Conservation (phyloP, 1,284 basidiomycete genomes). For the Fomes fomentarius region DNA sequence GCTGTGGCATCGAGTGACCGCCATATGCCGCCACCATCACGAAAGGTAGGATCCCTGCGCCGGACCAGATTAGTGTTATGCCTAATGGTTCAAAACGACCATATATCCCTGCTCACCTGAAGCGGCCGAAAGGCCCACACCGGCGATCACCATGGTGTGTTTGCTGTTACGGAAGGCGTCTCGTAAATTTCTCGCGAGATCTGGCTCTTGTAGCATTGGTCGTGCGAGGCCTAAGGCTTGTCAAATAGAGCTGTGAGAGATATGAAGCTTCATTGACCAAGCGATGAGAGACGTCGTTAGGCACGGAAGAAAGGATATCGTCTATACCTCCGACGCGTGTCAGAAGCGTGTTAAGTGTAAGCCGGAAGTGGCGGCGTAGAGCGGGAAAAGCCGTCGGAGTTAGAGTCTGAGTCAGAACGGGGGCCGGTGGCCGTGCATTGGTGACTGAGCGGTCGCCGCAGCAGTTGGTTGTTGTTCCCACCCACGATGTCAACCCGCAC, state of each 20-base stretch:
- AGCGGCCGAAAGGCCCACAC: slow-evolving; percentile 5
- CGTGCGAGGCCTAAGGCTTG: no score
- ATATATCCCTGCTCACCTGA: background rate
- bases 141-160: slow-evolving; percentile 5
- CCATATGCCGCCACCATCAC: slow-evolving; percentile 40
- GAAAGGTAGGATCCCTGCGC: slow-evolving; percentile 3
- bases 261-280: no score
- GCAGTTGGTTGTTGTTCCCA: background rate
- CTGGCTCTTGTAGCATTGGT: background rate
- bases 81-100: no score
- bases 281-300: no score
- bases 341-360: no score
- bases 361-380: background rate
- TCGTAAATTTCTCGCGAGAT: background rate
- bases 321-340: no score
- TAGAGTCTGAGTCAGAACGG: slow-evolving; percentile 9
- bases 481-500: slow-evolving; percentile 49
- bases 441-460: background rate
- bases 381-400: background rate
- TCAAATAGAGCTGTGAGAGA: no score
- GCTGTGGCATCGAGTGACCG: slow-evolving; percentile 36
- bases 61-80: background rate
- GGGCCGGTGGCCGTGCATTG: background rate
- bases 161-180: background rate
- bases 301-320: no score